Evolutionary conservation across 768 basidiomycete genomes (phyloP), one percentile per base, ranked within the genome.

Genomic region (Mycena metata): DNA sequence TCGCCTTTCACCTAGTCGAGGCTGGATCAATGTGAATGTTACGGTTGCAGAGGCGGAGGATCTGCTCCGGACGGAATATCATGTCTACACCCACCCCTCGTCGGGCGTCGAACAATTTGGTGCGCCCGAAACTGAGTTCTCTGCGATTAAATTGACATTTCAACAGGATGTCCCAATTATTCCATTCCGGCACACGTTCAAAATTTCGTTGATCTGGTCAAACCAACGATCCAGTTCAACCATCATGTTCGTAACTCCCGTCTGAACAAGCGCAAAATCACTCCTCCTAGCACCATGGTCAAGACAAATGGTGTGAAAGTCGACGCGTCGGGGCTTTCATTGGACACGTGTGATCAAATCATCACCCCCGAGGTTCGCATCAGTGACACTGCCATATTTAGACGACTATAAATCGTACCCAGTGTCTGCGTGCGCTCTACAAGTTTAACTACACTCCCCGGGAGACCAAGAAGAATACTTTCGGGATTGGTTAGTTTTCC

Each of bases 161-260:
- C 15, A 47, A 50, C 42, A 61, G 84, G 80, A 15, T 85, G 83
- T 63, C 77, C 82, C 24, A 74, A 73, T 9, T 85, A 85, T 60
- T 80, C 80, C 45, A 70, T 86, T 19, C 84, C 84, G 0, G 78
- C 77, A 13, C 75, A 83, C 58, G 51, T 86, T 9, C 67, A 19
- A 5, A 65, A 72, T 6, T 85, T 84, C 39, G 70, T 85, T 47
- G 84, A 85, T 51, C 76, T 86, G 51, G 81, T 85, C 33, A 83
- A 75, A 8, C 84, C 84, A 9, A 84, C 85, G 0, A 76, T 85
- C 0, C 82, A 85, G 57, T 85, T 84, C 70, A 73, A 76, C 64
- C 75, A 77, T 41, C 72, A 63, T 10, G 58, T 65, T n/a, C 47
- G 59, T 10, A 36, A 61, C n/a, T 66, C 49, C n/a, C 67, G 72